These are phyloP conservation scores for Solanum stenotomum DNA, from an alignment of 257 asterid genomes.

Conservation along the genomic window DNA sequence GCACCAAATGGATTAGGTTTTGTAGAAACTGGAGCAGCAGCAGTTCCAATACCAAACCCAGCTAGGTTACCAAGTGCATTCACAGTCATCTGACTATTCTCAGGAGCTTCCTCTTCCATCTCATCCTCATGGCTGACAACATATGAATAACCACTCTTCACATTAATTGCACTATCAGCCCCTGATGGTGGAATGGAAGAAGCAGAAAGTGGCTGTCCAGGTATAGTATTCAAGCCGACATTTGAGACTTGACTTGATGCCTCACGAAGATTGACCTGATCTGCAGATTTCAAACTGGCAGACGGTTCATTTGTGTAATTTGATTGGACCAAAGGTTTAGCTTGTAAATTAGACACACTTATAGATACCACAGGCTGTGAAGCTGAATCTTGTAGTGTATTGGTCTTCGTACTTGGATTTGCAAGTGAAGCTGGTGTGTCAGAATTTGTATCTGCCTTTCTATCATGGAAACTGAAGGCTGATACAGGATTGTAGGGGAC, in stretches of 20 bases:
- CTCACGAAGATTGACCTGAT: constrained; percentile 22
- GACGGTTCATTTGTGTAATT: constrained; percentile 15
- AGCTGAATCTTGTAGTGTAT: constrained; percentile 20
- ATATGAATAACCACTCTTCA: constrained; percentile 21
- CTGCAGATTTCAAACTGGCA: constrained; percentile 18
- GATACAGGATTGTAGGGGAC: constrained; percentile 22
- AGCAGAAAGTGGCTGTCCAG: constrained; percentile 16
- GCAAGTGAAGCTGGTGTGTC: constrained; percentile 14
- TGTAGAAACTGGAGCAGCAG: constrained; percentile 26
- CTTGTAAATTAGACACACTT: constrained; percentile 16
- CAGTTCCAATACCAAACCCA: constrained; percentile 63
- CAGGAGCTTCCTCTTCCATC: constrained; percentile 97
- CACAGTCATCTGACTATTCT: constrained; percentile 36
- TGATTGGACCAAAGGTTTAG: constrained; percentile 16
- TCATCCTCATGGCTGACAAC: constrained; percentile 59
- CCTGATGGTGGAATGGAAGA: constrained; percentile 16
- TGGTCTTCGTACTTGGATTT: neutral
- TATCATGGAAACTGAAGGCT: neutral
- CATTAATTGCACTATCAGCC: constrained; percentile 26
- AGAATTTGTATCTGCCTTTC: constrained; percentile 10
- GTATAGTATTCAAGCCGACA: constrained; percentile 17
- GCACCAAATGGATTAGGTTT: constrained; percentile 71
- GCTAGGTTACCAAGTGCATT: constrained; percentile 48
- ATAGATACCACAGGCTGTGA: constrained; percentile 19
- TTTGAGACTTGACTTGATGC: constrained; percentile 16